These are phyloP conservation scores for Saccharomyces paradoxus DNA, from an alignment of 805 yeast genomes.

Conservation along the genomic window DNA sequence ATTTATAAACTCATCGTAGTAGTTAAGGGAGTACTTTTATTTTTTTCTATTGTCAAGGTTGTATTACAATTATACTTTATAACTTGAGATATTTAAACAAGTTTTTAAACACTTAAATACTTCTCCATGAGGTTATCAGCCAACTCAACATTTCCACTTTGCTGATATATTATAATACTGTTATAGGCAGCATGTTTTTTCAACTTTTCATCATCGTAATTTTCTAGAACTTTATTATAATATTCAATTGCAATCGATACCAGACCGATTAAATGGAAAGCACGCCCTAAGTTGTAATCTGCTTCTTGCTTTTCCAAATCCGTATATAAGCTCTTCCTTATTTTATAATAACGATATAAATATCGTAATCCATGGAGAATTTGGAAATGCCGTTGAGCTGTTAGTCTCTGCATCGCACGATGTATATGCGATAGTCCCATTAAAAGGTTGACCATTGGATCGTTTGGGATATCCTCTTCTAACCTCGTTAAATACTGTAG, in stretches of 20 bases:
- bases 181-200: slow-evolving; percentile 82
- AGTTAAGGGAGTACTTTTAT: background rate
- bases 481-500: slow-evolving; percentile 69
- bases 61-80: background rate
- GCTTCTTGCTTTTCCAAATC: slow-evolving; percentile 60
- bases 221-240: slow-evolving; percentile 60
- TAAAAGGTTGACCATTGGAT: slow-evolving; percentile 70
- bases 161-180: slow-evolving; percentile 62
- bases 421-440: slow-evolving; percentile 79
- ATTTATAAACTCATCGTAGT: background rate
- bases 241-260: slow-evolving; percentile 63
- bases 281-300: slow-evolving; percentile 73
- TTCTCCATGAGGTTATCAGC: slow-evolving; percentile 59
- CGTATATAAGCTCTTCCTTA: slow-evolving; percentile 34
- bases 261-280: slow-evolving; percentile 77
- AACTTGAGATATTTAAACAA: background rate
- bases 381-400: slow-evolving; percentile 79
- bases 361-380: slow-evolving; percentile 80
- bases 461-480: slow-evolving; percentile 56
- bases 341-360: slow-evolving; percentile 58
- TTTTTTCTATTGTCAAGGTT: background rate
- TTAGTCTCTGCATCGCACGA: slow-evolving; percentile 83
- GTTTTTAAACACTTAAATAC: slow-evolving; percentile 44
- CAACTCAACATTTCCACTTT: slow-evolving; percentile 60
- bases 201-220: slow-evolving; percentile 50